phyloP scores from a whole-genome alignment of 305 asterid genomes.

The Striga hermonthica region DNA sequence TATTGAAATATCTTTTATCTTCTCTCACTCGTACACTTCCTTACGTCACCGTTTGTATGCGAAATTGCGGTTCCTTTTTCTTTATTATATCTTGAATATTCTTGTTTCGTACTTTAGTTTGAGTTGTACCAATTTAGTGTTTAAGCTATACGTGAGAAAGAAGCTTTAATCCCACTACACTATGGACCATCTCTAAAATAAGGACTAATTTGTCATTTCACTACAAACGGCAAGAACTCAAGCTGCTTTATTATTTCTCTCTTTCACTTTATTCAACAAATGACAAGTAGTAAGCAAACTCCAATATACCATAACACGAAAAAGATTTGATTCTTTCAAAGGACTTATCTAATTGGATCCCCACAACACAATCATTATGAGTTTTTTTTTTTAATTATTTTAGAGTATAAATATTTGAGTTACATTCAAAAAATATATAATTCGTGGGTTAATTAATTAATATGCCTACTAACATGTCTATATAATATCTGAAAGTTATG shows the following conservation, averaged over 20 bases:
- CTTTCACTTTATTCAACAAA: conserved; percentile 27
- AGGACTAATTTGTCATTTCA: conserved; percentile 34
- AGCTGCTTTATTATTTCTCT: conserved; percentile 25
- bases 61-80: conserved; percentile 53
- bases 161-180: conserved; percentile 32
- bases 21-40: too few species aligned
- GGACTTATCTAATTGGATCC: neutral
- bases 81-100: conserved; percentile 57
- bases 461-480: neutral
- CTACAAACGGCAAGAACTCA: conserved; percentile 10
- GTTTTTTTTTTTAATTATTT: neutral
- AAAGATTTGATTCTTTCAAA: neutral
- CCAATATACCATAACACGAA: neutral
- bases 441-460: neutral
- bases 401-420: neutral
- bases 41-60: conserved; percentile 38
- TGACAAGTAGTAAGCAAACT: conserved; percentile 8
- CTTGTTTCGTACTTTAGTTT: conserved; percentile 53
- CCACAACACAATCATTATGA: neutral
- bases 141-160: conserved; percentile 37
- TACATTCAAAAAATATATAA: neutral
- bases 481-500: neutral
- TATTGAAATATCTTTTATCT: too few species aligned
- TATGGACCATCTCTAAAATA: conserved; percentile 27
- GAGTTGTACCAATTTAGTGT: conserved; percentile 34